These are phyloP conservation scores for Podaxis sp. DNA, from an alignment of 768 basidiomycete species.

Conservation along the genomic window DNA sequence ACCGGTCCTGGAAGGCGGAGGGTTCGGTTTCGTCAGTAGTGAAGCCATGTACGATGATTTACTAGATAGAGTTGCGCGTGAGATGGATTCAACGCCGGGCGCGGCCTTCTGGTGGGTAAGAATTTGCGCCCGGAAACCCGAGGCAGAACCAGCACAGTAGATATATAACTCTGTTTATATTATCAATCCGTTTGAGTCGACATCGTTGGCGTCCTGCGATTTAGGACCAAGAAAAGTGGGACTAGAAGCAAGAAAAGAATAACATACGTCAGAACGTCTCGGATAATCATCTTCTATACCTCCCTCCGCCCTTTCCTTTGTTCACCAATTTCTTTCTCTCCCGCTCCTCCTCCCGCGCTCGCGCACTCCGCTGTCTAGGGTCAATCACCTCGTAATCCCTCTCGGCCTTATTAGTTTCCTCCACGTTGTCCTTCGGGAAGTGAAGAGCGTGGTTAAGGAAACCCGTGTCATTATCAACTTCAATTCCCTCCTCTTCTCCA, in stretches of 20 bases:
- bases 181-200: background rate
- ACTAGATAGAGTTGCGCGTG: background rate
- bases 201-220: background rate
- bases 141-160: background rate
- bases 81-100: background rate
- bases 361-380: conserved; percentile 67
- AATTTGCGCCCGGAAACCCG: background rate
- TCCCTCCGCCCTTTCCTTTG: conserved; percentile 28
- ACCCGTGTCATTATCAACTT: conserved; percentile 74
- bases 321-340: conserved; percentile 51
- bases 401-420: conserved; percentile 75
- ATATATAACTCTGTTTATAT: background rate
- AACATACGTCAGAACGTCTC: background rate
- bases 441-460: conserved; percentile 72
- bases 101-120: background rate
- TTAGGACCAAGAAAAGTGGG: background rate
- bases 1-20: background rate
- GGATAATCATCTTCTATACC: background rate
- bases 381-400: conserved; percentile 90
- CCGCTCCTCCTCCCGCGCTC: conserved; percentile 76
- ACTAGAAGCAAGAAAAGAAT: background rate
- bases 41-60: background rate
- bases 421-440: conserved; percentile 78
- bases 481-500: conserved; percentile 53
- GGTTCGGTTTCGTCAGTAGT: background rate